Evolutionary conservation across 768 basidiomycete species (phyloP).

Genomic region (Asterophora parasitica): DNA sequence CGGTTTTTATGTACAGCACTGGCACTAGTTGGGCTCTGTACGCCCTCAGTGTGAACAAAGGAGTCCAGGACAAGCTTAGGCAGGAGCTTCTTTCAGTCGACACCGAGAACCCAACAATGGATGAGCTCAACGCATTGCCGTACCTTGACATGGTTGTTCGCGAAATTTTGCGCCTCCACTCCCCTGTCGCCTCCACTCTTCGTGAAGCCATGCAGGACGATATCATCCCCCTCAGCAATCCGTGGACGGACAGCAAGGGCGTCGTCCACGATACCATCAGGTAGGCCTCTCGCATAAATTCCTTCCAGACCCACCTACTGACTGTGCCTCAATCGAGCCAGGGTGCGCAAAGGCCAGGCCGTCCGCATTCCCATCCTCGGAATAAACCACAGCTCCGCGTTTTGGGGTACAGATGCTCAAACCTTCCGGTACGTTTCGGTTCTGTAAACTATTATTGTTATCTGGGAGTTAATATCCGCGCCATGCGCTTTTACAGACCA

Average conservation of each 20-base stretch:
- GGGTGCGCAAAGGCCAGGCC: constrained; percentile 40
- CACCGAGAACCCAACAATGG: constrained; percentile 63
- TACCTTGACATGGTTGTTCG: constrained; percentile 67
- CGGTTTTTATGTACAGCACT: constrained; percentile 24
- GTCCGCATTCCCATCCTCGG: constrained; percentile 46
- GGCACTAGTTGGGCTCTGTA: constrained; percentile 57
- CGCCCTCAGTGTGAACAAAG: constrained; percentile 42
- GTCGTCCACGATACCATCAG: constrained; percentile 32
- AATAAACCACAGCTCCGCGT: constrained; percentile 44
- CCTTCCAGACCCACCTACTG: neutral
- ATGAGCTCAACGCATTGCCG: constrained; percentile 57
- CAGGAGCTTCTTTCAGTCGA: constrained; percentile 48
- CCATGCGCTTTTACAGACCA: constrained; percentile 37
- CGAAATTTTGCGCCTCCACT: constrained; percentile 53
- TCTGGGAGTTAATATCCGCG: constrained; percentile 19
- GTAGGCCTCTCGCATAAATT: constrained; percentile 21
- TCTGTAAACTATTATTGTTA: neutral
- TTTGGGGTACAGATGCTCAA: constrained; percentile 63
- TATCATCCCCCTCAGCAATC: constrained; percentile 42
- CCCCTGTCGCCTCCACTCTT: constrained; percentile 41
- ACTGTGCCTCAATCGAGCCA: constrained; percentile 1
- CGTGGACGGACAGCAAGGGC: constrained; percentile 41
- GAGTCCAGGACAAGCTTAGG: constrained; percentile 51
- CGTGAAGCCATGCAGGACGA: constrained; percentile 50
- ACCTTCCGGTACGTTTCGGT: constrained; percentile 48